Percentiles rank a stretch among this genome's conserved stretches.
Conservation (phyloP, 1,284 basidiomycete species). For the Fomitopsis pinicola region DNA sequence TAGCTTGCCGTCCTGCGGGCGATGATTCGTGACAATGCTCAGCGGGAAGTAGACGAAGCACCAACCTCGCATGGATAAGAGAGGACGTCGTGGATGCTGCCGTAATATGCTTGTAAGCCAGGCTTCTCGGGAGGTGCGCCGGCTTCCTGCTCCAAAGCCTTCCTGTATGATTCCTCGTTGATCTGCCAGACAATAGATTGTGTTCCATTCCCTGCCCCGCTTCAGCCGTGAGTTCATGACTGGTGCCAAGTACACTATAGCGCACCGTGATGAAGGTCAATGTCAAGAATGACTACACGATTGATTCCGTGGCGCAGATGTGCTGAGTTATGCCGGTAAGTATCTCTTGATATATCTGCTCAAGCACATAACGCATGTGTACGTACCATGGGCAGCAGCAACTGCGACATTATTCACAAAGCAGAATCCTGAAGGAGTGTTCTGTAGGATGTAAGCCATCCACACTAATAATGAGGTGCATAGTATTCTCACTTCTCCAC, state of each 20-base stretch:
- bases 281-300: conserved; percentile 85
- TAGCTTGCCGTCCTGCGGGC: conserved; percentile 72
- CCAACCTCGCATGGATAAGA: conserved; percentile 90
- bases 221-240: background rate
- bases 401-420: conserved; percentile 94
- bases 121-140: conserved; percentile 32
- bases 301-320: conserved; percentile 78
- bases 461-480: background rate
- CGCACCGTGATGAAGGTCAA: conserved; percentile 88
- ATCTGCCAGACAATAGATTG: conserved; percentile 90
- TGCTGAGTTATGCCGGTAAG: conserved; percentile 39
- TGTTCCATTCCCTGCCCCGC: conserved; percentile 80
- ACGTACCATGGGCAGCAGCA: conserved; percentile 82
- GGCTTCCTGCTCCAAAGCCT: conserved; percentile 50
- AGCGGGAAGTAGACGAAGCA: background rate
- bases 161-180: conserved; percentile 80
- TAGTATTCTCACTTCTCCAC: conserved; percentile 51
- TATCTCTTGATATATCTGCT: background rate
- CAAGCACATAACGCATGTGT: background rate
- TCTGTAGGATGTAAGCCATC: conserved; percentile 21
- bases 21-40: background rate
- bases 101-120: conserved; percentile 79
- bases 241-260: background rate
- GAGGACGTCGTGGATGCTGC: conserved; percentile 86
- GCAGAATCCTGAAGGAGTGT: conserved; percentile 88